Percentiles rank a stretch among this genome's conserved stretches.
These are phyloP conservation scores for Straminergon stramineum DNA, from an alignment of 225 moss, liverwort and hornwort species.

Conservation along the genomic window DNA sequence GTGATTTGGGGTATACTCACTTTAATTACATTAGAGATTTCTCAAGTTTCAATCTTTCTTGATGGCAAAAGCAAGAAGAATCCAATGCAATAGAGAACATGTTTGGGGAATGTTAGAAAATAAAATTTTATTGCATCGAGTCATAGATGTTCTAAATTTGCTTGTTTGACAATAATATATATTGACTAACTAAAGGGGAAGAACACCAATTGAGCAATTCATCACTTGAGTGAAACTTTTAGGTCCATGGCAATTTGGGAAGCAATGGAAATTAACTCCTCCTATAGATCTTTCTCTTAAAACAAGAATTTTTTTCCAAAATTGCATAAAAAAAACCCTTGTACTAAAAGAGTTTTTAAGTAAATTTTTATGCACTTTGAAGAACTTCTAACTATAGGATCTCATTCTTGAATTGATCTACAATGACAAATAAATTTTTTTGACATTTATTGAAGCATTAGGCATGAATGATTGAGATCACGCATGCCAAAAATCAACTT, in stretches of 20 bases:
- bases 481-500: accelerated
- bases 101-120: background rate
- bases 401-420: background rate
- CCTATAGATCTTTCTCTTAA: background rate
- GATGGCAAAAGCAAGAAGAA: background rate
- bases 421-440: too few species aligned
- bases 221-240: background rate
- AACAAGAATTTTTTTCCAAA: background rate
- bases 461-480: background rate
- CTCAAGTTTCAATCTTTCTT: too few species aligned
- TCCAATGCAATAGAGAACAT: too few species aligned
- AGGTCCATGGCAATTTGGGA: background rate
- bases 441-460: accelerated
- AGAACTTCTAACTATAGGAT: accelerated
- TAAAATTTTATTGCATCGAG: background rate
- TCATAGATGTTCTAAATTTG: background rate
- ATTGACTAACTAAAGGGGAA: background rate
- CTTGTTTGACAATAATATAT: background rate
- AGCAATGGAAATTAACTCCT: background rate
- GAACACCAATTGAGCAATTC: accelerated
- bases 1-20: background rate
- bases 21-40: background rate
- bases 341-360: too few species aligned
- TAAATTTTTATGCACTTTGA: background rate
- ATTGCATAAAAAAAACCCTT: background rate